Conservation (phyloP, 495 filamentous ascomycete genomes). For the Daldinia vernicosa region DNA sequence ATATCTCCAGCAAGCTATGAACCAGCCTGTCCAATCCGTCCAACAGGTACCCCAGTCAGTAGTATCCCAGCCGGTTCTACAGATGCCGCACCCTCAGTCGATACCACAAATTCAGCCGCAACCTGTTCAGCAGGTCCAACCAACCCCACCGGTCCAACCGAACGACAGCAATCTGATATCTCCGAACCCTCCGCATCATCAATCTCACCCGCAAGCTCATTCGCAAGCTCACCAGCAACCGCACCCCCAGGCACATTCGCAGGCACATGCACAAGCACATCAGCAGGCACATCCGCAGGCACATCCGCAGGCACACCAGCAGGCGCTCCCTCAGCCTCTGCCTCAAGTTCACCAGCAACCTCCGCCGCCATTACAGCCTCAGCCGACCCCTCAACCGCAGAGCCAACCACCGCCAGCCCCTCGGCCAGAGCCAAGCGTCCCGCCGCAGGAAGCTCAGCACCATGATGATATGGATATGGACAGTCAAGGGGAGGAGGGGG, state of each 20-base stretch:
- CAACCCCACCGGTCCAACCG: conserved; percentile 44
- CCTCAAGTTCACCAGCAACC: conserved; percentile 53
- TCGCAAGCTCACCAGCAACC: conserved; percentile 44
- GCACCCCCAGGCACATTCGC: conserved; percentile 39
- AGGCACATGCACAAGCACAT: conserved; percentile 52
- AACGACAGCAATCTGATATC: conserved; percentile 44
- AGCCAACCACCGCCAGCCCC: conserved; percentile 43
- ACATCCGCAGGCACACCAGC: conserved; percentile 45
- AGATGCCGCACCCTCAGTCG: conserved; percentile 45
- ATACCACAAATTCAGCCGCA: conserved; percentile 49
- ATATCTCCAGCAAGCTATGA: conserved; percentile 48
- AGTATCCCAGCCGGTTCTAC: conserved; percentile 41
- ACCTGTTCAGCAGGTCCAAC: conserved; percentile 41
- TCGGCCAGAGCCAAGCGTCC: conserved; percentile 48
- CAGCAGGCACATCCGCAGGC: conserved; percentile 55
- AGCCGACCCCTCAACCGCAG: conserved; percentile 43
- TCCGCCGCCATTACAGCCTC: conserved; percentile 40
- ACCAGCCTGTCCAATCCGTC: conserved; percentile 47
- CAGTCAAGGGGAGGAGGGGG: conserved; percentile 50
- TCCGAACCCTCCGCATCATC: conserved; percentile 44
- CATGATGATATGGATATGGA: conserved; percentile 57
- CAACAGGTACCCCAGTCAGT: conserved; percentile 44
- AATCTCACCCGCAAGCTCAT: conserved; percentile 49
- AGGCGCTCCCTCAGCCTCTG: conserved; percentile 53
- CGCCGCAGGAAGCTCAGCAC: conserved; percentile 48